A percentile compares a stretch with the other conserved stretches of the same genome.
These are phyloP conservation scores for Rhinocladiella similis DNA, from an alignment of 2,329 filamentous ascomycete species.

Conservation along the genomic window DNA sequence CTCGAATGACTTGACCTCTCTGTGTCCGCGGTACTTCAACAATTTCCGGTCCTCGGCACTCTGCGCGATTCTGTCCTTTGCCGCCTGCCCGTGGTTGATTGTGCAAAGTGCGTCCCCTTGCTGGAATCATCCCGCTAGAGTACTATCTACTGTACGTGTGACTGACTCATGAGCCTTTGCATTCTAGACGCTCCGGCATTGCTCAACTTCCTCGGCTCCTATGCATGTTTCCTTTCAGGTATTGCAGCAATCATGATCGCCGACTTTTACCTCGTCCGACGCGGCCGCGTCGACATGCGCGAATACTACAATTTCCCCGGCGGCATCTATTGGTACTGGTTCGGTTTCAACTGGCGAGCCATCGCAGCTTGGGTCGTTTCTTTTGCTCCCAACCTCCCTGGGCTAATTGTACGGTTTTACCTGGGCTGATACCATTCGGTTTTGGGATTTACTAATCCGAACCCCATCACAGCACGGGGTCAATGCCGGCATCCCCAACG, in stretches of 20 bases:
- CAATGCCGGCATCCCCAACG: slow-evolving; percentile 30
- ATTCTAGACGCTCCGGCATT: too few species aligned
- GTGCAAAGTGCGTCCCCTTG: not conserved
- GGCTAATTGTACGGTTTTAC: slow-evolving; percentile 1
- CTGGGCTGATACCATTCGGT: too few species aligned
- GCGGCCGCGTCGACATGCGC: not conserved
- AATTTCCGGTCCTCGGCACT: slow-evolving; percentile 57
- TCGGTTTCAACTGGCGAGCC: slow-evolving; percentile 46
- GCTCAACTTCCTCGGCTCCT: slow-evolving; percentile 58
- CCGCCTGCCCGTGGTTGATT: not conserved
- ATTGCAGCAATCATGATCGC: slow-evolving; percentile 59
- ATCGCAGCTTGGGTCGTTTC: slow-evolving; percentile 8
- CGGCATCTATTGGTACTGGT: slow-evolving; percentile 26
- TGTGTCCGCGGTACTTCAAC: slow-evolving; percentile 56
- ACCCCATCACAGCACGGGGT: not conserved
- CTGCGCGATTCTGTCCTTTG: slow-evolving; percentile 42
- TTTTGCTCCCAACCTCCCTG: slow-evolving; percentile 46
- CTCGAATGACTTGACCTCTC: slow-evolving; percentile 41
- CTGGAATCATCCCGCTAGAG: too few species aligned
- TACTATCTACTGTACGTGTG: too few species aligned
- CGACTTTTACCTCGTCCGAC: slow-evolving; percentile 8
- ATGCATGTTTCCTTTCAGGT: slow-evolving; percentile 64
- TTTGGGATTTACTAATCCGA: too few species aligned
- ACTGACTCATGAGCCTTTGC: slow-evolving; percentile 38
- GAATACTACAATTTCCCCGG: slow-evolving; percentile 12